Evolutionary conservation across 1,284 basidiomycete genomes (phyloP).

Genomic region (Pseudozyma thailandica): DNA sequence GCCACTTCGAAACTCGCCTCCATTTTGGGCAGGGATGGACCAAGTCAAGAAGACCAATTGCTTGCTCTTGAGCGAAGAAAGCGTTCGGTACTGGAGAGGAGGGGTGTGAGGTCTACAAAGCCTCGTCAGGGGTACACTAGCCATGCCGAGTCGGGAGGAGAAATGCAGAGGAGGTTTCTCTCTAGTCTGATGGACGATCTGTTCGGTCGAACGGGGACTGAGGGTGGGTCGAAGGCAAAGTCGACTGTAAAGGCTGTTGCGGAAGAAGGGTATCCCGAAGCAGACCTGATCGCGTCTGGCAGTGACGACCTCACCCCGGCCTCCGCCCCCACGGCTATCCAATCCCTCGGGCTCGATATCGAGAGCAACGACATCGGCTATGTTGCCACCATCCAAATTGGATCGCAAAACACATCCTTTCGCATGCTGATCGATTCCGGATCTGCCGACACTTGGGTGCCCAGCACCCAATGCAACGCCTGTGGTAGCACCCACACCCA

Average conservation of each 20-base stretch:
- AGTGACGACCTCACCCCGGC: slow-evolving; percentile 47
- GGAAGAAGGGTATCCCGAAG: slow-evolving; percentile 23
- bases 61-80: slow-evolving; percentile 35
- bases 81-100: slow-evolving; percentile 24
- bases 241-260: slow-evolving; percentile 18
- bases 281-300: slow-evolving; percentile 28
- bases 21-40: slow-evolving; percentile 30
- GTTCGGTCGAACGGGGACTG: slow-evolving; percentile 25
- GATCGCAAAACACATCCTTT: slow-evolving; percentile 79
- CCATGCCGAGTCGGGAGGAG: slow-evolving; percentile 16
- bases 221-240: slow-evolving; percentile 18
- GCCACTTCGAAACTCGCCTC: slow-evolving; percentile 54
- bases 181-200: slow-evolving; percentile 28
- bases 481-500: slow-evolving; percentile 72
- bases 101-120: slow-evolving; percentile 12
- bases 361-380: slow-evolving; percentile 76
- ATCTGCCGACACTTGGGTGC: slow-evolving; percentile 81
- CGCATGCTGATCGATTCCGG: slow-evolving; percentile 81
- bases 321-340: slow-evolving; percentile 69
- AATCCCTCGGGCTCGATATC: slow-evolving; percentile 79
- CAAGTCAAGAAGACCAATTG: slow-evolving; percentile 26
- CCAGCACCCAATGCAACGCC: slow-evolving; percentile 43
- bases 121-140: slow-evolving; percentile 42
- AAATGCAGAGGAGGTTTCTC: slow-evolving; percentile 32
- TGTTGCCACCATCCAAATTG: slow-evolving; percentile 79